A percentile compares a stretch with the other conserved stretches of the same genome.
phyloP scores from a whole-genome alignment of 1,284 basidiomycete species.

The Trichosporon asahii region DNA sequence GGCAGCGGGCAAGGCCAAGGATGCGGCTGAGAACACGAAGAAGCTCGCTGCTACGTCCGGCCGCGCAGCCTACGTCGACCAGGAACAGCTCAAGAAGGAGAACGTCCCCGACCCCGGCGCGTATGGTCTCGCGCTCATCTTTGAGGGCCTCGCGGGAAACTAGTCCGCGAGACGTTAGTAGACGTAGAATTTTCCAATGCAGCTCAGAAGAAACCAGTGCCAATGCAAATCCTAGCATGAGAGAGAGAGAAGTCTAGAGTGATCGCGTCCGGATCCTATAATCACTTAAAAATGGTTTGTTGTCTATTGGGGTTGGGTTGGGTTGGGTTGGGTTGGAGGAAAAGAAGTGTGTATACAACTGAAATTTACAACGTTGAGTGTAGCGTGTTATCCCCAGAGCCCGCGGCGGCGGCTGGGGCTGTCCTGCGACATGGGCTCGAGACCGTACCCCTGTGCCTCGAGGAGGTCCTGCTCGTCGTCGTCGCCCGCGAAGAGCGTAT shows the following conservation, averaged over 20 bases:
- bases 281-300: not conserved
- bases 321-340: too few species aligned
- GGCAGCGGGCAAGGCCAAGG: conserved; percentile 64
- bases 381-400: conserved; percentile 6
- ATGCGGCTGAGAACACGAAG: conserved; percentile 68
- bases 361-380: not conserved
- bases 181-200: not conserved
- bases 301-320: not conserved
- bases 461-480: conserved; percentile 42
- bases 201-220: not conserved
- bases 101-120: conserved; percentile 82
- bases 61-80: conserved; percentile 80
- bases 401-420: conserved; percentile 6
- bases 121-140: conserved; percentile 76
- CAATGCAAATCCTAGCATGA: not conserved
- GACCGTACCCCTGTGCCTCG: conserved; percentile 43
- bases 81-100: conserved; percentile 65
- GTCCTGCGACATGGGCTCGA: conserved; percentile 37
- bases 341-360: conserved; percentile 7
- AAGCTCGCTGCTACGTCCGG: conserved; percentile 81
- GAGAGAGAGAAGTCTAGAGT: not conserved
- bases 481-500: conserved; percentile 29
- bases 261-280: not conserved
- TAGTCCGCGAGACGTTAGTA: not conserved
- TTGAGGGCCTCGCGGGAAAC: conserved; percentile 56